A percentile compares a stretch with the other conserved stretches of the same genome.
Conservation (phyloP, 495 filamentous ascomycete species). For the Hypoxylon lenormandii region DNA sequence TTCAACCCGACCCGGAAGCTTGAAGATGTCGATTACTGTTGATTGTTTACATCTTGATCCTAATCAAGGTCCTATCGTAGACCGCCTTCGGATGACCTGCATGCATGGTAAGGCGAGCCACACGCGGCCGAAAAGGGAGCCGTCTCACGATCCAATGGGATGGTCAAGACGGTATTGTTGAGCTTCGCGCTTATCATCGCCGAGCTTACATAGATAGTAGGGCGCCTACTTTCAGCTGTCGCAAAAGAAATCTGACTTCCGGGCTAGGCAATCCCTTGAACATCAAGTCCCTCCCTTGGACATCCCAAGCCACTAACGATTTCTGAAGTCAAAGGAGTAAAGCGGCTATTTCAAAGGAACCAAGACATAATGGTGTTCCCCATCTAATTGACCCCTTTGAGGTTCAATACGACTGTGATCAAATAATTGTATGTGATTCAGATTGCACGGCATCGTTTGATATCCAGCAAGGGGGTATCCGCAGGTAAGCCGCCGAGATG, state of each 20-base stretch:
- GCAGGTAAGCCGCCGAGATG: slow-evolving; percentile 38
- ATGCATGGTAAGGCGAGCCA: slow-evolving; percentile 37
- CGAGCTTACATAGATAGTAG: too few species aligned
- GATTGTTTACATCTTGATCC: slow-evolving; percentile 41
- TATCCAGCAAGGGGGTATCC: slow-evolving; percentile 35
- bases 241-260: slow-evolving; percentile 36
- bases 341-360: slow-evolving; percentile 37
- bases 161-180: slow-evolving; percentile 7
- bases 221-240: slow-evolving; percentile 42
- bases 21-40: slow-evolving; percentile 35
- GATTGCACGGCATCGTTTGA: slow-evolving; percentile 44
- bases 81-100: slow-evolving; percentile 44
- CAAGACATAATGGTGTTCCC: slow-evolving; percentile 24
- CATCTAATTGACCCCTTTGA: slow-evolving; percentile 16
- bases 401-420: slow-evolving; percentile 40
- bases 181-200: slow-evolving; percentile 37
- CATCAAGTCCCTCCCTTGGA: slow-evolving; percentile 14
- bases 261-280: slow-evolving; percentile 31
- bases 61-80: slow-evolving; percentile 26
- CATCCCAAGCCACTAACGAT: slow-evolving; percentile 32
- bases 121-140: slow-evolving; percentile 19
- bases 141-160: slow-evolving; percentile 29
- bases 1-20: slow-evolving; percentile 18
- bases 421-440: slow-evolving; percentile 43
- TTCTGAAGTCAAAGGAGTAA: slow-evolving; percentile 10